Evolutionary conservation across 495 filamentous ascomycete genomes (phyloP).

Genomic region (Sordaria brevicollis): DNA sequence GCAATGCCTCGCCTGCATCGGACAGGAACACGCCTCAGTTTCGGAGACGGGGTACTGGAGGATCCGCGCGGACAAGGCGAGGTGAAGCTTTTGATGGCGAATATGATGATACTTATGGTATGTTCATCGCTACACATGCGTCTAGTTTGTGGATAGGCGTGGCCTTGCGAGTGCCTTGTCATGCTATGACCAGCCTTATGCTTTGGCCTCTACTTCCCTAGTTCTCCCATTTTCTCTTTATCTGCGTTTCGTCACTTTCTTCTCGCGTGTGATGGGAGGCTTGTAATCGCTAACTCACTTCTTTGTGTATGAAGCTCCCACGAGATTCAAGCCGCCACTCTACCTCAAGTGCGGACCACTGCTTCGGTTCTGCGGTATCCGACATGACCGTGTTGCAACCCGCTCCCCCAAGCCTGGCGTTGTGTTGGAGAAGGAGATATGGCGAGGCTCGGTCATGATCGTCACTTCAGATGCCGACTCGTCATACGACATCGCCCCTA

Average conservation of each 20-base stretch:
- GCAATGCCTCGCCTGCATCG: slow-evolving; percentile 20
- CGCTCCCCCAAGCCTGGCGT: slow-evolving; percentile 24
- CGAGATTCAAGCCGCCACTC: slow-evolving; percentile 70
- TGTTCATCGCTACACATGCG: slow-evolving; percentile 8
- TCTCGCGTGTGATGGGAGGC: not conserved
- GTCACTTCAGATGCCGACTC: slow-evolving; percentile 77
- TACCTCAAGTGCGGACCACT: slow-evolving; percentile 86
- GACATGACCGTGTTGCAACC: slow-evolving; percentile 34
- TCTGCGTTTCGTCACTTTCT: not conserved
- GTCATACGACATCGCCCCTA: slow-evolving; percentile 67
- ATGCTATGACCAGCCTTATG: not conserved
- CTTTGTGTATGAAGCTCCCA: slow-evolving; percentile 33
- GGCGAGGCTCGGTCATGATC: slow-evolving; percentile 91
- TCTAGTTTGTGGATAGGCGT: not conserved
- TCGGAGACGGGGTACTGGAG: slow-evolving; percentile 27
- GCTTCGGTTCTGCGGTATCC: slow-evolving; percentile 78
- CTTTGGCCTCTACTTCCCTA: not conserved
- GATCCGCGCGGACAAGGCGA: slow-evolving; percentile 26
- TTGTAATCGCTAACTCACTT: slow-evolving; percentile 2
- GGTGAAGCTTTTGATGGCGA: slow-evolving; percentile 38
- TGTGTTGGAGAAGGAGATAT: slow-evolving; percentile 57
- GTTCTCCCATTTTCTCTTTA: not conserved
- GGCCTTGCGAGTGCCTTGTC: not conserved
- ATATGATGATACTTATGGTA: slow-evolving; percentile 43
- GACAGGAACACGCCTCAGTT: slow-evolving; percentile 30